phyloP scores from a whole-genome alignment of 305 asterid genomes.

The Ilex paraguariensis region DNA sequence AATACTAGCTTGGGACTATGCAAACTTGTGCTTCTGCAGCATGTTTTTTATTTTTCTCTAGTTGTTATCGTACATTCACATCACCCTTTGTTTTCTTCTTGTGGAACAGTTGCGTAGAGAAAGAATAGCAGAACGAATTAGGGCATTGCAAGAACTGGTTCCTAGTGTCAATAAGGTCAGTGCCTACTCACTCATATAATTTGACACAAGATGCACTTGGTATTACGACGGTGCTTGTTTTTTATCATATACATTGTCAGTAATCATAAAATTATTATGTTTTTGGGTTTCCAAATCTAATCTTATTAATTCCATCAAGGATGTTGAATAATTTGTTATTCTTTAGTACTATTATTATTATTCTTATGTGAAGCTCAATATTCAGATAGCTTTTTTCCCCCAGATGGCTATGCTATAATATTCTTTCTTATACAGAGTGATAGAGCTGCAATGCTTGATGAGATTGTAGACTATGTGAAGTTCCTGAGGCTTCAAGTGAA shows the following conservation, averaged over 20 bases:
- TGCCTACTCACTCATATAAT: slow-evolving; percentile 12
- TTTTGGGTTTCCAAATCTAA: too few species aligned
- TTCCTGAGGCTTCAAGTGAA: slow-evolving; percentile 94
- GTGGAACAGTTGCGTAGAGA: slow-evolving; percentile 72
- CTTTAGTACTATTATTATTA: too few species aligned
- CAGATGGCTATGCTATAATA: background rate
- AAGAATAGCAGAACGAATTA: slow-evolving; percentile 90
- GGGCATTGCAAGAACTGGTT: slow-evolving; percentile 96
- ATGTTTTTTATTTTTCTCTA: background rate
- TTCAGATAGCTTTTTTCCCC: too few species aligned
- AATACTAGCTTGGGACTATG: too few species aligned
- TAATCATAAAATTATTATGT: too few species aligned
- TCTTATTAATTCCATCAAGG: too few species aligned
- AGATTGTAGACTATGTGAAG: slow-evolving; percentile 94
- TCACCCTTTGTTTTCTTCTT: slow-evolving; percentile 10
- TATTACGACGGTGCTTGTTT: too few species aligned
- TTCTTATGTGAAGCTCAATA: too few species aligned
- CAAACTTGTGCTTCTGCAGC: too few species aligned
- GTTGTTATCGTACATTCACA: background rate
- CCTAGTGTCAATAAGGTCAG: slow-evolving; percentile 96
- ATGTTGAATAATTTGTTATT: too few species aligned
- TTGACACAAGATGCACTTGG: slow-evolving; percentile 1
- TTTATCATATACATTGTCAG: too few species aligned
- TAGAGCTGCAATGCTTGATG: slow-evolving; percentile 97
- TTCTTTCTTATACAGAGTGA: slow-evolving; percentile 56